Evolutionary conservation across 2,329 filamentous ascomycete genomes (phyloP), one percentile per base, ranked within the genome.

Genomic region (Colletotrichum scovillei): DNA sequence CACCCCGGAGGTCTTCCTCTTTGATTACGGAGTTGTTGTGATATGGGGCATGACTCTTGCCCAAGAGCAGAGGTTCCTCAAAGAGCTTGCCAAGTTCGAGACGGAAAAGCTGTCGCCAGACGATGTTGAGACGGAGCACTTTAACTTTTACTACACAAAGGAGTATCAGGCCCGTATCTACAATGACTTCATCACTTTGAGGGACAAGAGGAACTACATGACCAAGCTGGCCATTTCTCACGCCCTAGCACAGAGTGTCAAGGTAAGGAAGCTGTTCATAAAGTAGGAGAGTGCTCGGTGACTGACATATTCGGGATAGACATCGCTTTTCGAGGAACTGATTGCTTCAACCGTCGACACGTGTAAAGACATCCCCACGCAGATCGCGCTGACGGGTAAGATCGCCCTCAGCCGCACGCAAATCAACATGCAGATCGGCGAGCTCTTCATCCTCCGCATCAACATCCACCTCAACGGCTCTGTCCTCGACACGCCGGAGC

Each of bases 341-440:
- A 94, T 99, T 58, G 94, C 96, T 69, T 94, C 95, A 67, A 98
- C 96, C 2, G 97, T 99, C 78, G 93, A 97, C 76, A 92, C 93
- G 1, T 98, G 95, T 79, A 97, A 97, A 81, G 94, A 97, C 72
- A 94, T 99, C 5, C 97, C 97, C 0, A 92, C 94, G 9, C 94
- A 98, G 82, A 98, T 99, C 77, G 96, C 97, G 3, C 86, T 94
- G 76, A 98, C 96, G 0, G 97, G 97, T 75, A 97, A 95, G 80
- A 97, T 99, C 79, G 92, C 94, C 68, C 90, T 99, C 72, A 95
- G 92, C 72, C 92, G 96, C 56, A 91, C 92, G 72, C 92, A 98
- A 81, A 98, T 99, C 87, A 98, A 98, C 87, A 98, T 98, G 95
- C 95, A 98, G 84, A 98, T 99, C 74, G 97, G 97, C 81, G 95